phyloP scores from a whole-genome alignment of 140 eudicot species.

The Erigeron philadelphicus region DNA sequence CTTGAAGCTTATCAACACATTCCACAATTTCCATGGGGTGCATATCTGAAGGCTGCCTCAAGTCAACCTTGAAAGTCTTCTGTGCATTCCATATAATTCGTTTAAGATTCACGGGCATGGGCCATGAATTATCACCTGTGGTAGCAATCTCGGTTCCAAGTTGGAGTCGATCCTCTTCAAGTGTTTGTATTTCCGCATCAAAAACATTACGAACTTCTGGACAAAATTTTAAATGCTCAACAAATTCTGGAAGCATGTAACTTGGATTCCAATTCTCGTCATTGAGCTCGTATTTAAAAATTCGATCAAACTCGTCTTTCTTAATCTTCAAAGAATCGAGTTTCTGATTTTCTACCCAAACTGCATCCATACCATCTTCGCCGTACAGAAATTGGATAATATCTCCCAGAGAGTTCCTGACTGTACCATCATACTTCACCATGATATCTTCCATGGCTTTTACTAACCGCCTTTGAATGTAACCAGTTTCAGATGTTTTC shows the following conservation, averaged over 20 bases:
- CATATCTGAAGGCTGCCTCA: slow-evolving; percentile 89
- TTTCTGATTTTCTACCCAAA: slow-evolving; percentile 90
- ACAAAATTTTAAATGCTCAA: slow-evolving; percentile 70
- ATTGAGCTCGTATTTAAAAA: slow-evolving; percentile 67
- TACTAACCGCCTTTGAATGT: slow-evolving; percentile 78
- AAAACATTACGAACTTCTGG: slow-evolving; percentile 86
- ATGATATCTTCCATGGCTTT: slow-evolving; percentile 99
- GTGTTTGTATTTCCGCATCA: slow-evolving; percentile 89
- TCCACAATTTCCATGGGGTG: slow-evolving; percentile 95
- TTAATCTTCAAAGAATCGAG: slow-evolving; percentile 77
- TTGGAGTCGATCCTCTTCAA: slow-evolving; percentile 73
- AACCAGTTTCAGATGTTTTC: slow-evolving; percentile 97
- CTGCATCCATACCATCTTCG: slow-evolving; percentile 99
- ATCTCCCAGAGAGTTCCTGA: slow-evolving; percentile 87
- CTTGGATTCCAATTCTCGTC: slow-evolving; percentile 75
- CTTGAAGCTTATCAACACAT: slow-evolving; percentile 91
- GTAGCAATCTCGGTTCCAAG: slow-evolving; percentile 90
- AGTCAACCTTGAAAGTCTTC: slow-evolving; percentile 78
- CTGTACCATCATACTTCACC: slow-evolving; percentile 99
- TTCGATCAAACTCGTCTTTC: slow-evolving; percentile 53
- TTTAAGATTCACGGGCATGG: slow-evolving; percentile 86
- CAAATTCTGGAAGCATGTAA: slow-evolving; percentile 73
- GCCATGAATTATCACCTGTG: slow-evolving; percentile 93
- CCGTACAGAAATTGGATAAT: slow-evolving; percentile 94
- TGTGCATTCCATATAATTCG: slow-evolving; percentile 89